Evolutionary conservation across 768 basidiomycete species (phyloP).

Genomic region (Pluteus cervinus): DNA sequence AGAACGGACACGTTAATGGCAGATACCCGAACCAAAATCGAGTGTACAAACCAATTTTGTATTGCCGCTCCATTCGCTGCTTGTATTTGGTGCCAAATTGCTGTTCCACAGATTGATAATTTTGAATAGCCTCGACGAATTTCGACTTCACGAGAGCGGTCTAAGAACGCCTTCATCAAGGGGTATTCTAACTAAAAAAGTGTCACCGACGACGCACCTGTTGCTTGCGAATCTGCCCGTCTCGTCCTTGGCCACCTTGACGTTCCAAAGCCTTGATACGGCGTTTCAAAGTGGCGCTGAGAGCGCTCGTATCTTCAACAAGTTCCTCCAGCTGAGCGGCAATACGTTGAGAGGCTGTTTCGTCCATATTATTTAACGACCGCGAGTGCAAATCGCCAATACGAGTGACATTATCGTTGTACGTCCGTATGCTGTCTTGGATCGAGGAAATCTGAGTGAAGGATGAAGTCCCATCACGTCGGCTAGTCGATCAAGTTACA

Average conservation of each 20-base stretch:
- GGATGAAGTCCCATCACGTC: neutral
- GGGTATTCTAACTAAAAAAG: neutral
- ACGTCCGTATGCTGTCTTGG: constrained; percentile 62
- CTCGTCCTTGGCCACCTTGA: constrained; percentile 58
- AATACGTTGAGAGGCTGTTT: constrained; percentile 54
- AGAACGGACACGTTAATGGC: constrained; percentile 1
- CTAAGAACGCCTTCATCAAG: constrained; percentile 23
- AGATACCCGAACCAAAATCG: neutral
- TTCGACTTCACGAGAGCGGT: constrained; percentile 63
- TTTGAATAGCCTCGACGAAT: constrained; percentile 83
- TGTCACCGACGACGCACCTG: constrained; percentile 40
- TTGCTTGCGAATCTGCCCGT: constrained; percentile 70
- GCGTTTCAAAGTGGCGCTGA: constrained; percentile 64
- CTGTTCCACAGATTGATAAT: constrained; percentile 78
- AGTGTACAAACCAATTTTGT: constrained; percentile 64
- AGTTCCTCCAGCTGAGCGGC: constrained; percentile 61
- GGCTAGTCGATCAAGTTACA: constrained; percentile 10
- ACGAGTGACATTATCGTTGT: constrained; percentile 62
- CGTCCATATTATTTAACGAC: constrained; percentile 73
- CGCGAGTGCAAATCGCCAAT: constrained; percentile 73
- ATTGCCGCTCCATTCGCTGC: constrained; percentile 79
- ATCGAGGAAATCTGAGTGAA: constrained; percentile 59
- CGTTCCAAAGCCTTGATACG: constrained; percentile 68
- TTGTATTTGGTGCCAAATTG: constrained; percentile 75
- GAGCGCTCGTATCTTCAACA: constrained; percentile 62